phyloP scores from a whole-genome alignment of 2,329 filamentous ascomycete species.

The Talaromyces sp. region DNA sequence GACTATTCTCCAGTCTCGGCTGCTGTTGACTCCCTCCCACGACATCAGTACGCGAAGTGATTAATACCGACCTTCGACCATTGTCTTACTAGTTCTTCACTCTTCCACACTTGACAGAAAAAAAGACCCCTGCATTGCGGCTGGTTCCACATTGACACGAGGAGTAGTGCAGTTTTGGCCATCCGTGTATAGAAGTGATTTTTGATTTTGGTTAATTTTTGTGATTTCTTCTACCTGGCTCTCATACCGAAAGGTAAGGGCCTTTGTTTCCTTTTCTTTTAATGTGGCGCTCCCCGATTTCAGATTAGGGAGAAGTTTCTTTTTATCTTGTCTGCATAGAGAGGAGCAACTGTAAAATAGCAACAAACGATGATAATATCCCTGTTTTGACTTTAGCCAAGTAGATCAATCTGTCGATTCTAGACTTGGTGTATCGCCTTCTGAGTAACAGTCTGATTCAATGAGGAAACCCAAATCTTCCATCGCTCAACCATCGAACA shows the following conservation, averaged over 20 bases:
- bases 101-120: conserved; percentile 24
- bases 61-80: conserved; percentile 27
- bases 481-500: not conserved
- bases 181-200: conserved; percentile 40
- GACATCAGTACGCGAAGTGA: conserved; percentile 18
- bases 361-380: conserved; percentile 9
- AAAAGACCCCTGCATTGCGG: conserved; percentile 30
- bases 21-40: conserved; percentile 16
- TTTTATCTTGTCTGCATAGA: conserved; percentile 16
- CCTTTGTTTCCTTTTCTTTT: not conserved
- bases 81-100: conserved; percentile 48
- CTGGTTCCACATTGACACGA: conserved; percentile 29
- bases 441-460: not conserved
- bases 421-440: not conserved
- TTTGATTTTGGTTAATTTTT: conserved; percentile 21
- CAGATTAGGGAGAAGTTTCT: not conserved
- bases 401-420: too few species aligned
- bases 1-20: not conserved
- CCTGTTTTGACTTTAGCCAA: conserved; percentile 5
- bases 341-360: conserved; percentile 18
- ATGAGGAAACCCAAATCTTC: not conserved
- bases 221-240: conserved; percentile 12
- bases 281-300: conserved; percentile 1
- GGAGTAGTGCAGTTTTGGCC: conserved; percentile 37
- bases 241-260: not conserved